Evolutionary conservation across 129 eudicot species (phyloP), one percentile per base, ranked within the genome.

Genomic region (Chrysanthemum seticuspe): DNA sequence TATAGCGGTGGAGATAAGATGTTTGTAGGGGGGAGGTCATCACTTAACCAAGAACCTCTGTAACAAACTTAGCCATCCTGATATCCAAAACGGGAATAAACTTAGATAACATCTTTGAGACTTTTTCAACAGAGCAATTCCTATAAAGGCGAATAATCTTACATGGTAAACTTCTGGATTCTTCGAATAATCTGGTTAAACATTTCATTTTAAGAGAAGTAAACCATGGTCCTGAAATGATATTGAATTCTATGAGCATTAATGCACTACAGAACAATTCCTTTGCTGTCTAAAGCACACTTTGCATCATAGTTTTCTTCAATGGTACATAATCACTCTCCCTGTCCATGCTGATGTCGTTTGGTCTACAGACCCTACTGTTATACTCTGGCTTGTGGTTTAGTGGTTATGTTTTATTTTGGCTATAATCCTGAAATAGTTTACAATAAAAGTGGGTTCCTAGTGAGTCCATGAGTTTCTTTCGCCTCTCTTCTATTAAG

Each of bases 101-200:
- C 59, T 72, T 44, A n/a, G 4, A 21, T 72, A 36, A 52, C 31
- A 66, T 47, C 50, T 62, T 70, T 45, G 54, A 6, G 4, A 52
- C 65, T 40, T 72, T 65, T 56, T 40, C 54, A 68, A 16, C 62
- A 68, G 48, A 48, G 60, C 4, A 65, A 15, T 66, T 49, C 48
- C 50, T 10, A 31, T 29, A 29, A 29, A 29, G 4, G 34, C 34
- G 34, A 29, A 29, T 29, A 29, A 29, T 3, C 34, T 29, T 29
- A 29, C 34, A 29, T 4, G 18, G 25, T 36, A 13, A 58, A 48
- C 27, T 47, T 58, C 68, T 60, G 59, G 47, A 3, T 14, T 47
- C 47, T 6, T 60, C 12, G 18, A 25, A 59, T 60, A 18, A 47
- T 27, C 58, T 10, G 48, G 48, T 18, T 27, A 72, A 13, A 0